phyloP scores from a whole-genome alignment of 164 flowering plant species.

The Pachysandra terminalis region DNA sequence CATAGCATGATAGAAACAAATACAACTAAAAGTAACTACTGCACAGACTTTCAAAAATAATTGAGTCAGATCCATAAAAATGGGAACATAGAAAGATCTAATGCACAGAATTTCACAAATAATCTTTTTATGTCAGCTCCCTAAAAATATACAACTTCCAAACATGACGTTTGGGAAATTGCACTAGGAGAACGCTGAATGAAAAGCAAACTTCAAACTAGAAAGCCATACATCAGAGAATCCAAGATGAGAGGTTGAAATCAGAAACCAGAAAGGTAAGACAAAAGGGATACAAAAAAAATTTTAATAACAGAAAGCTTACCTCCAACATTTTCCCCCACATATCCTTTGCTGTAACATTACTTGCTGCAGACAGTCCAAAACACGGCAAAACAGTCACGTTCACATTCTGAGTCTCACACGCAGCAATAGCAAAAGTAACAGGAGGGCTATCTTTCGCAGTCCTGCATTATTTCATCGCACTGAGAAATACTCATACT shows the following conservation, averaged over 20 bases:
- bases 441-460: slow-evolving; percentile 86
- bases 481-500: background rate
- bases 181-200: background rate
- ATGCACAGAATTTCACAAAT: no score
- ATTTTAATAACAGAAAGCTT: background rate
- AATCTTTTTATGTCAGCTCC: no score
- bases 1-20: no score
- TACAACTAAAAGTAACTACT: background rate
- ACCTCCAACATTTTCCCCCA: slow-evolving; percentile 85
- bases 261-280: no score
- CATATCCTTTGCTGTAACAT: slow-evolving; percentile 70
- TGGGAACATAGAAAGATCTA: background rate
- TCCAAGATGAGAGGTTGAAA: background rate
- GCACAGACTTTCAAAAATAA: background rate
- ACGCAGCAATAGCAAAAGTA: slow-evolving; percentile 90
- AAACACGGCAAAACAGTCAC: slow-evolving; percentile 88
- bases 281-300: background rate
- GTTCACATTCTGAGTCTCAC: slow-evolving; percentile 87
- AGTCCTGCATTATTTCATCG: slow-evolving; percentile 52
- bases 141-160: background rate
- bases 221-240: background rate
- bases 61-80: no score
- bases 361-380: slow-evolving; percentile 63
- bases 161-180: background rate
- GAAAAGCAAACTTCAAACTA: background rate